Percentiles rank a stretch among this genome's conserved stretches.
phyloP scores from a whole-genome alignment of 169 alveolate species.

The Plasmodium malariae region DNA sequence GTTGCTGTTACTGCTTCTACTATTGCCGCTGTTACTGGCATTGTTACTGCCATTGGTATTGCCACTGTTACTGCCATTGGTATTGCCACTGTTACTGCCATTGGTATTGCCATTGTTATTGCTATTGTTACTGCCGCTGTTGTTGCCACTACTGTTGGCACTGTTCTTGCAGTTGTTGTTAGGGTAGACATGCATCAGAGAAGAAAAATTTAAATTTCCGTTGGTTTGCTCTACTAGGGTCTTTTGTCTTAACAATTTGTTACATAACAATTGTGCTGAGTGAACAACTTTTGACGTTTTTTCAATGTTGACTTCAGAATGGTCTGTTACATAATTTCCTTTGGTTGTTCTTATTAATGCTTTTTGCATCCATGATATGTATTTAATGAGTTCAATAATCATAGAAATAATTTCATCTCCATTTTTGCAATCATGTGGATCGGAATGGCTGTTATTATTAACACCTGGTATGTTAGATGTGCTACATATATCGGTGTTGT shows the following conservation, averaged over 20 bases:
- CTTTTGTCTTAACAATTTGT: slow-evolving; percentile 35
- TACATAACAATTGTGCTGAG: slow-evolving; percentile 47
- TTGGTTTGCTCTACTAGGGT: neutral
- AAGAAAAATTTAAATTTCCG: neutral
- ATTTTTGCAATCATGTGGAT: neutral
- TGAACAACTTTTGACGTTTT: slow-evolving; percentile 27
- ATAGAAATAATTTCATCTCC: slow-evolving; percentile 47
- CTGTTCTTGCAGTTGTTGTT: too few relatives aligned
- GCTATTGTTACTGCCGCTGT: too few relatives aligned
- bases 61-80: neutral
- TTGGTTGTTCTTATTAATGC: slow-evolving; percentile 42
- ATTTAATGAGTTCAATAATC: slow-evolving; percentile 57
- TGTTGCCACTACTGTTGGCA: too few relatives aligned
- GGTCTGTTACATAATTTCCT: slow-evolving; percentile 34
- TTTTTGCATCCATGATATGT: slow-evolving; percentile 67
- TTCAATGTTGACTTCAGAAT: slow-evolving; percentile 39
- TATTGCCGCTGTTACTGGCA: neutral
- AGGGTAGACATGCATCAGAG: slow-evolving; percentile 7
- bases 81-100: neutral
- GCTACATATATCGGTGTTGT: neutral
- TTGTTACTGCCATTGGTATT: neutral
- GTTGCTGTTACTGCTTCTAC: too few relatives aligned
- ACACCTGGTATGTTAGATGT: neutral
- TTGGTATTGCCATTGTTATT: neutral
- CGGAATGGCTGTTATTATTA: neutral